These are phyloP conservation scores for Rubia peregrina DNA, from an alignment of 305 asterid genomes.

Conservation along the genomic window DNA sequence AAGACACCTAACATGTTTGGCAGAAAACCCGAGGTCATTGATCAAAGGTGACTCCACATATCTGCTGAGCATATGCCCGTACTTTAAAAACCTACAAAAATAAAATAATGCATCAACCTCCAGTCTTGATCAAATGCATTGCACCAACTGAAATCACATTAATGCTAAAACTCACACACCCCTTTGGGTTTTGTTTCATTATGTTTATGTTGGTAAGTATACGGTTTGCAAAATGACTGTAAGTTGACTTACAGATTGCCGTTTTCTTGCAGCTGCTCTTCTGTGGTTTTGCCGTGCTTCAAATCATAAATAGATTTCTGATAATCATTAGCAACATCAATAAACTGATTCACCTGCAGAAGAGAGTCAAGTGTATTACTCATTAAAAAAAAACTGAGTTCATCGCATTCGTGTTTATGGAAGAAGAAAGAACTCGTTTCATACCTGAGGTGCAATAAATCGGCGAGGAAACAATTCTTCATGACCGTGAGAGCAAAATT, in stretches of 20 bases:
- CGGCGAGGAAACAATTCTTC: conserved; percentile 40
- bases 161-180: too few relatives aligned
- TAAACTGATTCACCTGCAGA: conserved; percentile 46
- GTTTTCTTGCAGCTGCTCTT: conserved; percentile 22
- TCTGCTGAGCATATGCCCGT: conserved; percentile 30
- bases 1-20: conserved; percentile 44
- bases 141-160: background rate
- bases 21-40: conserved; percentile 61
- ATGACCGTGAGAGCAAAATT: conserved; percentile 47
- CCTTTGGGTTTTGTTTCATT: too few relatives aligned
- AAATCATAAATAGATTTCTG: conserved; percentile 19
- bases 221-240: background rate
- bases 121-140: background rate
- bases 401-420: too few relatives aligned
- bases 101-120: background rate
- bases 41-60: conserved; percentile 40
- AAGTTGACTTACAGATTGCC: conserved; percentile 32
- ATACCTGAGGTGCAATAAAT: conserved; percentile 49
- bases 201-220: too few relatives aligned
- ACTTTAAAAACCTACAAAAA: conserved; percentile 30
- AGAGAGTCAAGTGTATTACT: background rate
- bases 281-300: conserved; percentile 15
- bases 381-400: too few relatives aligned
- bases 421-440: background rate
- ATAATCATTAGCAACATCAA: conserved; percentile 29